These are phyloP conservation scores for Komagataella ulmi DNA, from an alignment of 805 yeast species.

Conservation along the genomic window DNA sequence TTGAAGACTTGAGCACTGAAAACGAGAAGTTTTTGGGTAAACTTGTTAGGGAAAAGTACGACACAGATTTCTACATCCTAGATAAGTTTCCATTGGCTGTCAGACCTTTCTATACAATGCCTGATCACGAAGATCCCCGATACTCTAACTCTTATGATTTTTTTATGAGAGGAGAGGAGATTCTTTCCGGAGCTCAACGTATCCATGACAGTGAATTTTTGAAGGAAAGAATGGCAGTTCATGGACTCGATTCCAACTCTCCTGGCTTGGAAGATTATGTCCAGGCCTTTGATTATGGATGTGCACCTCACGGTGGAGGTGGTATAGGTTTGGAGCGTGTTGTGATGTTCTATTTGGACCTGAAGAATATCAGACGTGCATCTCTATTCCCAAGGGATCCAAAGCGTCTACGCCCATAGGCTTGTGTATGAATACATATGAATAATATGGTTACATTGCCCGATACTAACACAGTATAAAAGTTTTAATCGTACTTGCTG, in stretches of 20 bases:
- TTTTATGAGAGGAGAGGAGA: conserved; percentile 99
- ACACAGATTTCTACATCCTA: conserved; percentile 94
- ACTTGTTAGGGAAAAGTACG: conserved; percentile 83
- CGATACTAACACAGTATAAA: neutral
- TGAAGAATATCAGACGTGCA: conserved; percentile 98
- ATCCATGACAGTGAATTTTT: conserved; percentile 85
- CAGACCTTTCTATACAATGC: conserved; percentile 99
- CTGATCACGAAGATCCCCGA: conserved; percentile 81
- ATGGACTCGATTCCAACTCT: conserved; percentile 66
- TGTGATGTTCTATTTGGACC: conserved; percentile 92
- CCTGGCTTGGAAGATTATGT: conserved; percentile 86
- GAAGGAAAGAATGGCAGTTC: conserved; percentile 67
- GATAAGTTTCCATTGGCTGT: conserved; percentile 96
- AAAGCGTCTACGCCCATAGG: conserved; percentile 72
- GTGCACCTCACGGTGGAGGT: conserved; percentile 99
- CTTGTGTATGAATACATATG: neutral
- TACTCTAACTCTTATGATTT: conserved; percentile 97
- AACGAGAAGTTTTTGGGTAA: conserved; percentile 90
- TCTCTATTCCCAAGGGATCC: conserved; percentile 99
- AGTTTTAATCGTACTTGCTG: neutral
- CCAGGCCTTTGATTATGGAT: conserved; percentile 87
- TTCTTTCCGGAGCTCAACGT: conserved; percentile 99
- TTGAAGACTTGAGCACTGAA: conserved; percentile 85
- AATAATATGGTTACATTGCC: neutral
- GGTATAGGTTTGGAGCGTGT: conserved; percentile 99